phyloP scores from a whole-genome alignment of 495 filamentous ascomycete genomes.

The Entonaema liquescens region DNA sequence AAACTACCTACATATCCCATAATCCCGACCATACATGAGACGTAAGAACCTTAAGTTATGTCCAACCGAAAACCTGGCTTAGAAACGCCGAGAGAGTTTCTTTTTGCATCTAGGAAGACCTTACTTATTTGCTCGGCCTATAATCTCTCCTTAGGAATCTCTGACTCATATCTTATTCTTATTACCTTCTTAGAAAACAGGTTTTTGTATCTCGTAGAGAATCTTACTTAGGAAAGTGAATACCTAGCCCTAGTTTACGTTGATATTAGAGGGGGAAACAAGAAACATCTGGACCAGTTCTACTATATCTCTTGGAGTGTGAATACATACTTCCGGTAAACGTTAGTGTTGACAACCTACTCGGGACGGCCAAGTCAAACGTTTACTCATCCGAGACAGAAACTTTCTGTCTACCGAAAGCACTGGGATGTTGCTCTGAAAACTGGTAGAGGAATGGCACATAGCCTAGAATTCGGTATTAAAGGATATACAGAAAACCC shows the following conservation, averaged over 20 bases:
- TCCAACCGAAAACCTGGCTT: background rate
- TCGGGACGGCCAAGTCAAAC: background rate
- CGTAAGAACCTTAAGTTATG: background rate
- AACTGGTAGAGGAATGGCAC: background rate
- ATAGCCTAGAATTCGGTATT: background rate
- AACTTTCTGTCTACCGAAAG: background rate
- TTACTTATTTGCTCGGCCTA: background rate
- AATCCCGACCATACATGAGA: background rate
- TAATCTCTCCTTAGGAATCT: background rate
- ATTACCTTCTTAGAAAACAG: background rate
- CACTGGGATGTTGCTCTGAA: background rate
- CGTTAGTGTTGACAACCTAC: background rate
- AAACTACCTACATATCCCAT: background rate
- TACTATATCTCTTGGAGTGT: background rate
- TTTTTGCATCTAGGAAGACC: background rate
- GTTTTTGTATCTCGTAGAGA: background rate
- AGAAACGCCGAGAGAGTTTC: background rate
- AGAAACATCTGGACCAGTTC: background rate
- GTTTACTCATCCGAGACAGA: conserved; percentile 1
- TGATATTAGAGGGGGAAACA: background rate
- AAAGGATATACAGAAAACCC: background rate
- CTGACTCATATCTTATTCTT: background rate
- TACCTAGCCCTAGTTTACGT: background rate
- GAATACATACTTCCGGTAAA: background rate
- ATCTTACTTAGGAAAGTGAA: background rate